Conservation (phyloP, 129 eudicot species). For the Flaveria ramosissima region DNA sequence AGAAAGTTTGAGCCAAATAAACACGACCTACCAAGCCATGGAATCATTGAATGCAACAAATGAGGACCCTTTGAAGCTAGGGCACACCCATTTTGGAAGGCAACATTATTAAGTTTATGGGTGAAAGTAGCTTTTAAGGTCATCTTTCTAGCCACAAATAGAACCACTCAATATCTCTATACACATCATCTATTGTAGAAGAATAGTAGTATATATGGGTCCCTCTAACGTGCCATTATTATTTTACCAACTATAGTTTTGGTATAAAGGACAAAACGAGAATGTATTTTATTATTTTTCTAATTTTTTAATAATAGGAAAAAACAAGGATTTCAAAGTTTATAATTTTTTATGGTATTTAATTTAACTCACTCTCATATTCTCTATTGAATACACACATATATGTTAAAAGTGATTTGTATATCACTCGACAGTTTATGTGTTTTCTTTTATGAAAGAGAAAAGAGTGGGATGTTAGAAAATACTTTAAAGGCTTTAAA, state of each 20-base stretch:
- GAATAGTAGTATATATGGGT: slow-evolving; percentile 12
- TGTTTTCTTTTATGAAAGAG: too few species aligned
- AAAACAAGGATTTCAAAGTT: not conserved
- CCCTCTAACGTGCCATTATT: slow-evolving; percentile 8
- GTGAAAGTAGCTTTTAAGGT: slow-evolving; percentile 26
- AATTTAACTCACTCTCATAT: not conserved
- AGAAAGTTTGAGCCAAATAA: not conserved
- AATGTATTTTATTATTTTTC: slow-evolving; percentile 1
- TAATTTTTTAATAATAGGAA: not conserved
- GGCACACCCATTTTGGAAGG: slow-evolving; percentile 32
- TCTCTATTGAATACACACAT: too few species aligned
- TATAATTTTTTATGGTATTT: not conserved
- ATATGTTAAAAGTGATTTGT: too few species aligned
- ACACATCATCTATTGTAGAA: not conserved
- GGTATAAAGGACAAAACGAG: slow-evolving; percentile 19
- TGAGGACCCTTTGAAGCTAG: slow-evolving; percentile 10
- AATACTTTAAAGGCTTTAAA: too few species aligned
- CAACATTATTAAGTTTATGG: slow-evolving; percentile 25
- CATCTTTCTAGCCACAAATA: slow-evolving; percentile 35
- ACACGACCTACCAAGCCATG: slow-evolving; percentile 17
- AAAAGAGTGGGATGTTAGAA: too few species aligned
- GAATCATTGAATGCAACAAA: slow-evolving; percentile 32
- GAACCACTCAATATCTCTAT: slow-evolving; percentile 1
- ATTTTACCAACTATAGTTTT: not conserved
- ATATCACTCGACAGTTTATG: too few species aligned